Evolutionary conservation across 352 stramenopile genomes (phyloP), one percentile per base, ranked within the genome.

Genomic region (Globisporangium okanoganense): DNA sequence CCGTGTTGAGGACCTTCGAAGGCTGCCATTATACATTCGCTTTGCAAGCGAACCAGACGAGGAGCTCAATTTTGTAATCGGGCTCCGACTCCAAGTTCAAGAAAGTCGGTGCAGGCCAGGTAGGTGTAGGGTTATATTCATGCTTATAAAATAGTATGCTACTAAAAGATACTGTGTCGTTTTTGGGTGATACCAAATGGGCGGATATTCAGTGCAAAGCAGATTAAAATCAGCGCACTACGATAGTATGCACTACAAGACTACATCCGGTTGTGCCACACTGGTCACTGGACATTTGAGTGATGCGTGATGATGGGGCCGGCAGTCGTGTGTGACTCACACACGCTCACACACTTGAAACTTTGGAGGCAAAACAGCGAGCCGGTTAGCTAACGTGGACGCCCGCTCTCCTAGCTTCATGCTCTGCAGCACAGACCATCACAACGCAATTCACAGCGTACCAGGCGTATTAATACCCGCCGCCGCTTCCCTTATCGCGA

Each of bases 341-440:
- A 29, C 40, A 31, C 12, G 18, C 43, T 33, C 29, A 6, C n/a
- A n/a, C n/a, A n/a, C n/a, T n/a, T 33, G 29, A 27, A 56, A 49
- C n/a, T 49, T 49, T 49, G n/a, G n/a, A 12, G n/a, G 20, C 43
- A 27, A 24, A 6, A 14, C 38, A 44, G 18, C 40, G 43, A 58
- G 52, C 38, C 56, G 45, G 44, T 49, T 62, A 62, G 56, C 56
- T 62, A 56, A 62, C 45, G 33, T 20, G 45, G 45, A 0, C 35
- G 35, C 54, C 29, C 40, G 25, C 8, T 40, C 27, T 43, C 36
- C 12, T 59, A 3, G 16, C n/a, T 43, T 7, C 40, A 10, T 41
- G 18, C n/a, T 38, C 27, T n/a, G 29, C n/a, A 27, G 20, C 29
- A 13, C 25, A 14, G 5, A 18, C 27, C 27, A 25, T 2, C 25